phyloP scores from a whole-genome alignment of 768 basidiomycete genomes.

The Auriculariales sp. region DNA sequence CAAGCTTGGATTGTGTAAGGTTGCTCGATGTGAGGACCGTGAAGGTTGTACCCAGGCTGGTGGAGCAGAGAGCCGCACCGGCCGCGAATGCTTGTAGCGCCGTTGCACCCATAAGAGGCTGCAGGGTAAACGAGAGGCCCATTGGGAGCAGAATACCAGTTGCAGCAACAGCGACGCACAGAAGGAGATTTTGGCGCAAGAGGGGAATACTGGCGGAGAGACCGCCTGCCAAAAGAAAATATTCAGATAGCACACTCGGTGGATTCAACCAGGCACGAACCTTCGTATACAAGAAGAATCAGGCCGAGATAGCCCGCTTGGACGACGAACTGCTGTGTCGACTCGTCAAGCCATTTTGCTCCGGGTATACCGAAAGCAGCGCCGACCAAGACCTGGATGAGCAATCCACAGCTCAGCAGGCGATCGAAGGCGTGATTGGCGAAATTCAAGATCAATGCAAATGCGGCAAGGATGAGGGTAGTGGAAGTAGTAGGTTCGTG shows the following conservation, averaged over 20 bases:
- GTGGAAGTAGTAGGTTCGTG: too few species aligned
- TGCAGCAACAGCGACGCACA: slow-evolving; percentile 34
- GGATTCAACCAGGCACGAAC: slow-evolving; percentile 9
- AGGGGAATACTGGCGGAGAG: slow-evolving; percentile 33
- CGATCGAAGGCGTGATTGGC: too few species aligned
- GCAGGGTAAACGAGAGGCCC: slow-evolving; percentile 29
- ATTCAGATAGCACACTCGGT: neutral
- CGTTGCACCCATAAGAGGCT: slow-evolving; percentile 25
- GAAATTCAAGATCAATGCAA: too few species aligned
- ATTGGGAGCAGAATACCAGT: slow-evolving; percentile 40
- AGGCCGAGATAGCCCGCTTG: too few species aligned
- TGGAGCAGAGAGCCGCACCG: slow-evolving; percentile 49
- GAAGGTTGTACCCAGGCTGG: slow-evolving; percentile 55
- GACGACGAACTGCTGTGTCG: too few species aligned
- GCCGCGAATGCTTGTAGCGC: slow-evolving; percentile 40
- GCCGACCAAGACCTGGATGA: too few species aligned
- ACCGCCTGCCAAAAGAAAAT: slow-evolving; percentile 25
- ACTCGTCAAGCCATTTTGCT: too few species aligned
- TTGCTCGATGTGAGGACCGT: slow-evolving; percentile 31
- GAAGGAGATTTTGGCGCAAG: slow-evolving; percentile 29
- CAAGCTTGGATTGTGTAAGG: slow-evolving; percentile 33
- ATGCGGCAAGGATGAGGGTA: too few species aligned
- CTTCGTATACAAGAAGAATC: slow-evolving; percentile 39
- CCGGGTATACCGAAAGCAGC: too few species aligned
- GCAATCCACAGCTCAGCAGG: too few species aligned